A percentile compares a stretch with the other conserved stretches of the same genome.
Conservation (phyloP, 495 filamentous ascomycete species). For the Xylaria intraflava region DNA sequence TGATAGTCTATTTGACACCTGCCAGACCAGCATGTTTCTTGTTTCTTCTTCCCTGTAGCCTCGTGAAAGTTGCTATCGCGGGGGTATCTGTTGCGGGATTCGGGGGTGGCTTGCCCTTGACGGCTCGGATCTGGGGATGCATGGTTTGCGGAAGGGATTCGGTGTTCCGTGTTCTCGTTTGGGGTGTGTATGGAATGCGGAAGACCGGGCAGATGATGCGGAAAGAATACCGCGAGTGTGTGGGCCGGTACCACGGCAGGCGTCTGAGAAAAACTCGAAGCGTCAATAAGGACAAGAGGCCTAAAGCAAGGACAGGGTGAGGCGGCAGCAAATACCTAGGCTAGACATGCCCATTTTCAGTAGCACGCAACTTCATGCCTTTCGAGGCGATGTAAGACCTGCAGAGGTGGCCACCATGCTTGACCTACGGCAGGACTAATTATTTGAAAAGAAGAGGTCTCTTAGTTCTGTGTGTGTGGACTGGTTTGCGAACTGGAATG, state of each 20-base stretch:
- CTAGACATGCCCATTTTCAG: neutral
- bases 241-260: neutral
- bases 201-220: neutral
- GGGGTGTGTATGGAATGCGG: neutral
- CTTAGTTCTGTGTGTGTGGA: neutral
- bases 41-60: neutral
- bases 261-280: neutral
- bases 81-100: neutral
- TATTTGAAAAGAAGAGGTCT: neutral
- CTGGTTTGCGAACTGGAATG: neutral
- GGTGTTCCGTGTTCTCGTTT: neutral
- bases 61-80: neutral
- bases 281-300: neutral
- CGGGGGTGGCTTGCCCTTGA: neutral
- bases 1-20: neutral
- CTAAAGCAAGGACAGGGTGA: neutral
- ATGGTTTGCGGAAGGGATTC: neutral
- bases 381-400: neutral
- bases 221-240: conserved; percentile 1
- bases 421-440: neutral
- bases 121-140: neutral
- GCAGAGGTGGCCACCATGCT: neutral
- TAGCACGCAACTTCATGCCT: neutral
- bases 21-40: neutral
- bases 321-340: neutral